phyloP scores from a whole-genome alignment of 1,284 basidiomycete species.

The Nidula niveotomentosa region DNA sequence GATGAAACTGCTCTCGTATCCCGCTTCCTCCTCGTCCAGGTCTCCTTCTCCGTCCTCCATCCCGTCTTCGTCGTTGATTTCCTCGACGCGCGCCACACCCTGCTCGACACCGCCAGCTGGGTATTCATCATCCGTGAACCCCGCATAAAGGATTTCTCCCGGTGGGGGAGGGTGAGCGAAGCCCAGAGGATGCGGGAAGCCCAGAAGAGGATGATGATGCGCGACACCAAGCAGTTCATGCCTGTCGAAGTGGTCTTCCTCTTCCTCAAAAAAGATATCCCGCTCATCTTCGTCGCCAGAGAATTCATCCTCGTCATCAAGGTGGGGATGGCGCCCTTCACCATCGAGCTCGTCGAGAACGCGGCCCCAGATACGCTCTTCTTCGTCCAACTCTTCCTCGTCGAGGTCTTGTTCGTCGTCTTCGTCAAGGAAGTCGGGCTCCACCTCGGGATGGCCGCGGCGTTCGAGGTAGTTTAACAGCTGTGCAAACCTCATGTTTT shows the following conservation, averaged over 20 bases:
- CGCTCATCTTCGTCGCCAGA: slow-evolving; percentile 9
- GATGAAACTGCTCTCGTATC: slow-evolving; percentile 1
- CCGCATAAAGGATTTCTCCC: too few relatives aligned
- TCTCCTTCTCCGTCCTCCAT: slow-evolving; percentile 2
- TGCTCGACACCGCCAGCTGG: neutral
- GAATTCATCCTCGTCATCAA: slow-evolving; percentile 10
- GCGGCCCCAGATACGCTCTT: slow-evolving; percentile 12
- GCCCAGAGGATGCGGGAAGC: too few relatives aligned
- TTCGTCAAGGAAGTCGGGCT: slow-evolving; percentile 16
- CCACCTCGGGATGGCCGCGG: neutral
- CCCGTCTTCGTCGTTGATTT: slow-evolving; percentile 6
- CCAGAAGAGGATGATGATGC: too few relatives aligned
- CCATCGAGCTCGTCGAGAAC: slow-evolving; percentile 24
- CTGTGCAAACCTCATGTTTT: neutral
- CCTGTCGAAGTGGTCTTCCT: slow-evolving; percentile 4
- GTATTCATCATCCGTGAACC: too few relatives aligned
- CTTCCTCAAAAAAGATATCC: neutral
- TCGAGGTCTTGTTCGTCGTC: slow-evolving; percentile 9
- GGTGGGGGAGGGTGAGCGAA: too few relatives aligned
- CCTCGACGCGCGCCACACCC: neutral
- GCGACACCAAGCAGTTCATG: neutral
- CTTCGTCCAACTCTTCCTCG: neutral
- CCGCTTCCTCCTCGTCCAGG: slow-evolving; percentile 1
- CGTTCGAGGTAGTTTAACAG: neutral
- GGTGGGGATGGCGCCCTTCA: slow-evolving; percentile 19